phyloP scores from a whole-genome alignment of 164 flowering plant genomes.

The Dillenia suffruticosa region DNA sequence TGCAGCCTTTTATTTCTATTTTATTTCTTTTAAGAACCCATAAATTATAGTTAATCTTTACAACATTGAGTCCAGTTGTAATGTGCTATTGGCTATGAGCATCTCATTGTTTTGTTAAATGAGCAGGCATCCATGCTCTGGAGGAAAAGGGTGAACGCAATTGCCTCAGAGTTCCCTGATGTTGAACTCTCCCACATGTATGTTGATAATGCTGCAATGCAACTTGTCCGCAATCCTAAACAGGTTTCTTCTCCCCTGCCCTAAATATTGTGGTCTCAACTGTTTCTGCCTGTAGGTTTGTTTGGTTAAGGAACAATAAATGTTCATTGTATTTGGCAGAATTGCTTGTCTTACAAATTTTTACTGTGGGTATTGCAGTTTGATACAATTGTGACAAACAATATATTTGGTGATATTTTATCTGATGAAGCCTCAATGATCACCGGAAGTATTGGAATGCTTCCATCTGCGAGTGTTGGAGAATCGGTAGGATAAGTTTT shows the following conservation, averaged over 20 bases:
- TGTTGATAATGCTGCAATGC: constrained; percentile 99
- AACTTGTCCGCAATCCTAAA: constrained; percentile 90
- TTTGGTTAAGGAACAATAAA: background rate
- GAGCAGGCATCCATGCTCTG: constrained; percentile 91
- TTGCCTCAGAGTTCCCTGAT: constrained; percentile 87
- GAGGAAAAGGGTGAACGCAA: constrained; percentile 71
- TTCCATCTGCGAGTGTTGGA: constrained; percentile 91
- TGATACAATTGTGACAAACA: constrained; percentile 96
- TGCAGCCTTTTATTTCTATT: no score
- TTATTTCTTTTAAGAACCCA: no score
- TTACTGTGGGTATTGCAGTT: constrained; percentile 49
- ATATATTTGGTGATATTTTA: constrained; percentile 94
- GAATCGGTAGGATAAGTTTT: constrained; percentile 48
- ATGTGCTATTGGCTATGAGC: no score
- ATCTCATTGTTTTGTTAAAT: constrained; percentile 6
- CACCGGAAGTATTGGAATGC: constrained; percentile 99
- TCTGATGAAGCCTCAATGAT: constrained; percentile 99
- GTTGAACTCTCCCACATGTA: constrained; percentile 96
- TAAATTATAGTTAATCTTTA: no score
- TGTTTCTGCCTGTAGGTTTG: background rate
- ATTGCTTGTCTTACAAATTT: background rate
- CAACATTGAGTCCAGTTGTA: no score
- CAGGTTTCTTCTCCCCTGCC: constrained; percentile 47
- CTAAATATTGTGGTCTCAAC: background rate
- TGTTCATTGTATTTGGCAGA: background rate